Evolutionary conservation across 2,329 filamentous ascomycete species (phyloP), one percentile per base, ranked within the genome.

Genomic region (Trichoderma atrobrunneum): DNA sequence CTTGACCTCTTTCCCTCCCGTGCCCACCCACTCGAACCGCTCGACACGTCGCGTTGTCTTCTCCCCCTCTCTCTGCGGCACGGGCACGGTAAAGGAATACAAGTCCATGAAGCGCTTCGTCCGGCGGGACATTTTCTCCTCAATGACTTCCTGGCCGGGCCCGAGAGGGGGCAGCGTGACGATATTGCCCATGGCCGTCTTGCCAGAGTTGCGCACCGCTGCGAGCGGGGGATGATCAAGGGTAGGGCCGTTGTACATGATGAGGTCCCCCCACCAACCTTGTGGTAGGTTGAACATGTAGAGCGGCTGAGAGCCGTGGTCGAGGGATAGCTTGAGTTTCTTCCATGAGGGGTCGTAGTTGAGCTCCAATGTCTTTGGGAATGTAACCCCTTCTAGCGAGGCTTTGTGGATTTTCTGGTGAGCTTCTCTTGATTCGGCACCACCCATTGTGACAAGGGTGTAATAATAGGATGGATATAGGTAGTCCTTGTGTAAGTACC

Each of bases 11-110:
- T 72, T 72, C 43, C 81, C 80, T 34, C 75, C 75, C 67, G 79
- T 79, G 71, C 79, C 76, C 2, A 83, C 80, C 84, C 84, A 86
- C 77, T 85, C 81, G 73, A 84, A 85, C n/a, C 73, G 54, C 75
- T 85, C 84, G 26, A 72, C 54, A 24, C 39, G 57, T 28, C 36
- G 57, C 14, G 67, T 70, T 24, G 16, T 18, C 48, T 69, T 69
- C 54, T 61, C 36, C 64, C 60, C 63, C 34, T 30, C 54, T 43
- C 34, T 24, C 21, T 16, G 14, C 14, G 78, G 77, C 11, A 82
- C 78, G 64, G 83, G 80, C 61, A 84, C 79, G 48, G 73, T 65
- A 74, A 85, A 85, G 24, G 72, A 59, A 63, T 79, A 81, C 7
- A 68, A 73, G 8, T 69, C 65, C 2, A 56, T 64, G 28, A 48